Percentiles rank a stretch among this genome's conserved stretches.
Evolutionary conservation across 345 rosid genomes (phyloP).

Genomic region (Ceriops zippeliana): DNA sequence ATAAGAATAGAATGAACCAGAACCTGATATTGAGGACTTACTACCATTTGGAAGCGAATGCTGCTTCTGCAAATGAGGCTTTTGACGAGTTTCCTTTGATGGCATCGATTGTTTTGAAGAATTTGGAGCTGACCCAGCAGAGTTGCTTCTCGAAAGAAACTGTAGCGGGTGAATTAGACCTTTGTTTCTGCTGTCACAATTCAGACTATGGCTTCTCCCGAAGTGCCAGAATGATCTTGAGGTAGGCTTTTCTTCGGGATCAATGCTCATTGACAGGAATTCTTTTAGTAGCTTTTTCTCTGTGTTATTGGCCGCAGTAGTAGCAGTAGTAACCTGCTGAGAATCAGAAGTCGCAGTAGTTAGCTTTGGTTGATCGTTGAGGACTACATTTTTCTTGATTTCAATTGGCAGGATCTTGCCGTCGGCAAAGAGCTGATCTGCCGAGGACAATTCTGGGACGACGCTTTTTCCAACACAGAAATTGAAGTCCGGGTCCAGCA

Average conservation of each 20-base stretch:
- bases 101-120: conserved; percentile 36
- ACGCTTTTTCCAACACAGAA: conserved; percentile 53
- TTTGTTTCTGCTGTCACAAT: conserved; percentile 55
- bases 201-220: conserved; percentile 79
- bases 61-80: conserved; percentile 47
- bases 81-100: conserved; percentile 36
- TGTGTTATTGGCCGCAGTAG: conserved; percentile 4
- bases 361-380: conserved; percentile 24
- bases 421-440: conserved; percentile 83
- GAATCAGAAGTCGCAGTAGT: conserved; percentile 8
- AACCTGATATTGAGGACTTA: conserved; percentile 36
- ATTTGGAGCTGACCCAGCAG: conserved; percentile 71
- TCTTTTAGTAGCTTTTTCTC: conserved; percentile 79
- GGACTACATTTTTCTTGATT: conserved; percentile 43
- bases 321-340: background rate
- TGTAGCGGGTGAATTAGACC: conserved; percentile 59
- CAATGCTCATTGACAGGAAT: conserved; percentile 43
- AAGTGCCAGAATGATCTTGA: conserved; percentile 63
- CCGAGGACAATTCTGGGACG: conserved; percentile 55
- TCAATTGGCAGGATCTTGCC: conserved; percentile 74
- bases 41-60: conserved; percentile 39
- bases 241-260: conserved; percentile 35
- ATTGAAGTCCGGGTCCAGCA: conserved; percentile 55
- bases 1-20: conserved; percentile 28
- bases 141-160: conserved; percentile 75